Percentiles rank a stretch among this genome's conserved stretches.
phyloP scores from a whole-genome alignment of 192 early-diverging fungal species.

The Umbelopsis vinacea region DNA sequence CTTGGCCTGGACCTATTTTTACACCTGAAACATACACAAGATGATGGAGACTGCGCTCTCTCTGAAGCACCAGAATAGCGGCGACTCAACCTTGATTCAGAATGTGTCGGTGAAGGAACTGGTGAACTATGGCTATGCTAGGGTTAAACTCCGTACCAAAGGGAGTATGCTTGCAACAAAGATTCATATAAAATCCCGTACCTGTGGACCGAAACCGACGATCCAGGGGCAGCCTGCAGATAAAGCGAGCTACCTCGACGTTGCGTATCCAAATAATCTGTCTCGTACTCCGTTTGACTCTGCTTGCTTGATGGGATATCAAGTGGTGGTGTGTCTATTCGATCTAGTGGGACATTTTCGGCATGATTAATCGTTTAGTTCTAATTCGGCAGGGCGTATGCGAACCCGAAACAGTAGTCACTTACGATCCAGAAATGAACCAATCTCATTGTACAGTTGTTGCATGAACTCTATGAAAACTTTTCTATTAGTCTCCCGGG shows the following conservation, averaged over 20 bases:
- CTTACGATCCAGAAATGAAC: conserved; percentile 12
- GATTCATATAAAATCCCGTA: background rate
- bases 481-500: background rate
- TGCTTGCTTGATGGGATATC: background rate
- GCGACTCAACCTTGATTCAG: conserved; percentile 3
- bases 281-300: background rate
- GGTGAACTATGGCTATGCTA: conserved; percentile 3
- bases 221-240: conserved; percentile 18
- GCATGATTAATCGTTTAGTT: background rate
- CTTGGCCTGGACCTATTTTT: conserved; percentile 16
- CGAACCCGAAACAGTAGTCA: background rate
- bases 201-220: background rate
- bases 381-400: background rate
- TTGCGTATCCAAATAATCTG: background rate
- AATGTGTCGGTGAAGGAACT: conserved; percentile 7
- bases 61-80: conserved; percentile 1
- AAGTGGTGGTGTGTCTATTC: conserved; percentile 18
- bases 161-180: background rate
- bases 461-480: conserved; percentile 9
- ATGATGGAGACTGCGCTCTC: background rate
- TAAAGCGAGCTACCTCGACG: background rate
- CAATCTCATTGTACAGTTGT: conserved; percentile 20
- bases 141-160: background rate
- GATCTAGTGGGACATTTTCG: background rate
- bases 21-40: conserved; percentile 18